phyloP scores from a whole-genome alignment of 2,329 filamentous ascomycete genomes.

The Penicillium sp. region DNA sequence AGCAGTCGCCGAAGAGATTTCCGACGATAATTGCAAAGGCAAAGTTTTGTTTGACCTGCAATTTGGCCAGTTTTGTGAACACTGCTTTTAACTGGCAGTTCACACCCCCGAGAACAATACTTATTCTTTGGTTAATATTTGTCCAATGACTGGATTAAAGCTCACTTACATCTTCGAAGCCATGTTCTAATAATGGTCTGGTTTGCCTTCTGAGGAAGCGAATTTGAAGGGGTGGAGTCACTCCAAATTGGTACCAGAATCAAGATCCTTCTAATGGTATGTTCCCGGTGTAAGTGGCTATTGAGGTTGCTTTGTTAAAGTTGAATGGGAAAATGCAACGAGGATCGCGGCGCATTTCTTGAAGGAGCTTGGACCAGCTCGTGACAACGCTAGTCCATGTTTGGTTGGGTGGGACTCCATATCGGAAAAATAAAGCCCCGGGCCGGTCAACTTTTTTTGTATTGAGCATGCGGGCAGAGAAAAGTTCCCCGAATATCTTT shows the following conservation, averaged over 20 bases:
- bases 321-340: slow-evolving; percentile 1
- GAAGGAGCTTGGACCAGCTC: slow-evolving; percentile 36
- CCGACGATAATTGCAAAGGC: slow-evolving; percentile 81
- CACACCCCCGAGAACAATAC: slow-evolving; percentile 75
- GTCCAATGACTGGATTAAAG: neutral
- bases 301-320: neutral
- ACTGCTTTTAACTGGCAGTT: slow-evolving; percentile 75
- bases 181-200: slow-evolving; percentile 40
- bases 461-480: slow-evolving; percentile 22
- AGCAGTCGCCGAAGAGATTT: slow-evolving; percentile 69
- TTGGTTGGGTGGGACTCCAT: slow-evolving; percentile 23
- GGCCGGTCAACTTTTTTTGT: slow-evolving; percentile 43
- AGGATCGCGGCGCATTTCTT: slow-evolving; percentile 12
- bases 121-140: slow-evolving; percentile 32
- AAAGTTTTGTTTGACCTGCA: slow-evolving; percentile 88
- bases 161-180: slow-evolving; percentile 57
- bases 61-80: slow-evolving; percentile 74
- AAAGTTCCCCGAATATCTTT: slow-evolving; percentile 21
- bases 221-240: no score
- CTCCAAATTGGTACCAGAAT: neutral
- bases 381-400: slow-evolving; percentile 23
- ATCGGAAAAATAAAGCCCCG: slow-evolving; percentile 33
- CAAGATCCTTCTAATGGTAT: no score
- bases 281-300: neutral
- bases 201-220: neutral